Conservation (phyloP, 768 basidiomycete genomes). For the Fistulinella prunicolor region DNA sequence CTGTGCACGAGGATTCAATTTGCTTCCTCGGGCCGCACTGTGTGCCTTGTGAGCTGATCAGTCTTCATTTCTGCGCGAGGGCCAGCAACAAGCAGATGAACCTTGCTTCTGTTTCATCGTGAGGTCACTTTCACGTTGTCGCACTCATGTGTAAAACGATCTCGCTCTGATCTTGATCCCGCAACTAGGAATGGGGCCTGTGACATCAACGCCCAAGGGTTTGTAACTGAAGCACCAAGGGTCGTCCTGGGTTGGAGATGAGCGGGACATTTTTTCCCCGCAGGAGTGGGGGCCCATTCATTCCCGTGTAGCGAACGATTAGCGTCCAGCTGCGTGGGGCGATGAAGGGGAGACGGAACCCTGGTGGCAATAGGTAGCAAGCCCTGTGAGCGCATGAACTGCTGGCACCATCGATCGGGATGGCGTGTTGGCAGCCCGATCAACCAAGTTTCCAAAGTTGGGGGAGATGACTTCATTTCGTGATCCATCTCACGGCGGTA, state of each 20-base stretch:
- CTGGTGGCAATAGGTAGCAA: conserved; percentile 5
- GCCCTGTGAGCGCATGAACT: conserved; percentile 15
- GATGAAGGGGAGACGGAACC: background rate
- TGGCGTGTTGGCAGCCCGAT: conserved; percentile 6
- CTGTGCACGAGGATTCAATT: conserved; percentile 21
- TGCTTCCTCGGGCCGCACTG: conserved; percentile 19
- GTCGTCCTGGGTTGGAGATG: too few species aligned
- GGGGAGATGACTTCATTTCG: too few species aligned
- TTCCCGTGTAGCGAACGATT: conserved; percentile 13
- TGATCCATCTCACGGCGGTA: too few species aligned
- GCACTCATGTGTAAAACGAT: conserved; percentile 6
- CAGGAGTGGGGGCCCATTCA: conserved; percentile 8
- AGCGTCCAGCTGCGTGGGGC: background rate
- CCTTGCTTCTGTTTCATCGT: conserved; percentile 4
- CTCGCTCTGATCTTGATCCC: too few species aligned
- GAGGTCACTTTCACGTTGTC: conserved; percentile 16
- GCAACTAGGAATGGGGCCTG: too few species aligned
- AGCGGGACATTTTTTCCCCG: conserved; percentile 14
- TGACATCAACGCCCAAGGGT: conserved; percentile 17
- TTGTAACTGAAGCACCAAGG: too few species aligned
- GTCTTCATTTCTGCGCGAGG: too few species aligned
- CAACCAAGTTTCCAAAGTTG: background rate
- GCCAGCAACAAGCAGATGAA: background rate
- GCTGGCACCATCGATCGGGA: conserved; percentile 11
- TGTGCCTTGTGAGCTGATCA: conserved; percentile 5